phyloP scores from a whole-genome alignment of 805 yeast genomes.

The Dipodascopsis uninucleata region DNA sequence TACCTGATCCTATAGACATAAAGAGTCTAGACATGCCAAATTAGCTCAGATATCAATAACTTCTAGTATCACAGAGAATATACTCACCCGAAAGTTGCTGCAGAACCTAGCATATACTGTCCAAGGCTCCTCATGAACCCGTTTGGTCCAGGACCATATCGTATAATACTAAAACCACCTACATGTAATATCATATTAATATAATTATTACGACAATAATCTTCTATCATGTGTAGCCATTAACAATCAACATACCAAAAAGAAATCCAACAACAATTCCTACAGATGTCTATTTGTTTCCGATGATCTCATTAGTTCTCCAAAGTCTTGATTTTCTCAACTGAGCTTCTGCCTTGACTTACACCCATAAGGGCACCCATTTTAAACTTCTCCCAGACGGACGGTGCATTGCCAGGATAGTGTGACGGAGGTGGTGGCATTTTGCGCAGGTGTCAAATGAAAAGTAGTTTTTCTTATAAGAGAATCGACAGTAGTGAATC shows the following conservation, averaged over 20 bases:
- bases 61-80: not conserved
- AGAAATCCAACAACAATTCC: constrained; percentile 94
- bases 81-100: constrained; percentile 80
- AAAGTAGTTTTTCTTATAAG: no score
- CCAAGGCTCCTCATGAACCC: constrained; percentile 96
- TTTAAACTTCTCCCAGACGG: constrained; percentile 92
- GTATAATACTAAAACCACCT: constrained; percentile 76
- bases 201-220: not conserved
- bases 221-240: not conserved
- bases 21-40: constrained; percentile 45
- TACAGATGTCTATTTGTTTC: constrained; percentile 49
- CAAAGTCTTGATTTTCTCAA: no score
- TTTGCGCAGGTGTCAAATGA: no score
- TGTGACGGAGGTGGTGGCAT: constrained; percentile 36
- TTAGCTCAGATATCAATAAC: not conserved
- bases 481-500: no score
- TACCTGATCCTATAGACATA: constrained; percentile 84
- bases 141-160: constrained; percentile 96
- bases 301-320: no score
- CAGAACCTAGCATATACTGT: constrained; percentile 93
- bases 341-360: no score
- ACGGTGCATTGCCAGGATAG: constrained; percentile 45
- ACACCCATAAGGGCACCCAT: constrained; percentile 98
- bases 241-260: constrained; percentile 52
- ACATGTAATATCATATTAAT: not conserved